These are phyloP conservation scores for Daldinia decipiens DNA, from an alignment of 495 filamentous ascomycete species.

Conservation along the genomic window DNA sequence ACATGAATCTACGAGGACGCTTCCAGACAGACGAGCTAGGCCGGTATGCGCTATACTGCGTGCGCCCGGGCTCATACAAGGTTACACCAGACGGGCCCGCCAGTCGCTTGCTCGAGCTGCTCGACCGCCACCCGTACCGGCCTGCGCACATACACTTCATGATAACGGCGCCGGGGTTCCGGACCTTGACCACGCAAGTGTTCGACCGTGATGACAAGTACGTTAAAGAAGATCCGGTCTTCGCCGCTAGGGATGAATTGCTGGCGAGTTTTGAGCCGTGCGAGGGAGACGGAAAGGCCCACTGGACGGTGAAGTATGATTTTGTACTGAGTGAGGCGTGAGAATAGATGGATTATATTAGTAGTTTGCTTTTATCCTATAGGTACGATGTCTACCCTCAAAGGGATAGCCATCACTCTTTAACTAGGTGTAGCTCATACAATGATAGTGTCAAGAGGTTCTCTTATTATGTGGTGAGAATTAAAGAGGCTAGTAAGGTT, in stretches of 20 bases:
- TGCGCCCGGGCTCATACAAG: conserved; percentile 77
- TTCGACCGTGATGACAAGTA: conserved; percentile 74
- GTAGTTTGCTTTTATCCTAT: too few relatives aligned
- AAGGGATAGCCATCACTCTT: too few relatives aligned
- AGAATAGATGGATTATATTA: conserved; percentile 4
- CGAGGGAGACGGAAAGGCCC: conserved; percentile 67
- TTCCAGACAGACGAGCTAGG: conserved; percentile 74
- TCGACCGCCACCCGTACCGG: conserved; percentile 76
- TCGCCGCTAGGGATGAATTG: conserved; percentile 80
- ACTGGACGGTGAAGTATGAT: conserved; percentile 68
- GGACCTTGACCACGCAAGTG: conserved; percentile 75
- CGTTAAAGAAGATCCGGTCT: conserved; percentile 73
- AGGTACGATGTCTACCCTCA: too few relatives aligned
- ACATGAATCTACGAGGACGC: conserved; percentile 78
- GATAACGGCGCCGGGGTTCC: conserved; percentile 54
- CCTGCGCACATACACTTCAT: conserved; percentile 84
- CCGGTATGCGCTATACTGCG: conserved; percentile 71
- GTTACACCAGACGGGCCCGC: conserved; percentile 73
- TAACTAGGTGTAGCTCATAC: too few relatives aligned
- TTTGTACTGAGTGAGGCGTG: conserved; percentile 55
- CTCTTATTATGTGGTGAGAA: too few relatives aligned
- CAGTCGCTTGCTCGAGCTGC: conserved; percentile 60
- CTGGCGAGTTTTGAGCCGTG: conserved; percentile 71
- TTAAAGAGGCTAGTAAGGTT: too few relatives aligned
- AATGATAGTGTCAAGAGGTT: too few relatives aligned